phyloP scores from a whole-genome alignment of 495 filamentous ascomycete species.

The Penicillium mononematosum region DNA sequence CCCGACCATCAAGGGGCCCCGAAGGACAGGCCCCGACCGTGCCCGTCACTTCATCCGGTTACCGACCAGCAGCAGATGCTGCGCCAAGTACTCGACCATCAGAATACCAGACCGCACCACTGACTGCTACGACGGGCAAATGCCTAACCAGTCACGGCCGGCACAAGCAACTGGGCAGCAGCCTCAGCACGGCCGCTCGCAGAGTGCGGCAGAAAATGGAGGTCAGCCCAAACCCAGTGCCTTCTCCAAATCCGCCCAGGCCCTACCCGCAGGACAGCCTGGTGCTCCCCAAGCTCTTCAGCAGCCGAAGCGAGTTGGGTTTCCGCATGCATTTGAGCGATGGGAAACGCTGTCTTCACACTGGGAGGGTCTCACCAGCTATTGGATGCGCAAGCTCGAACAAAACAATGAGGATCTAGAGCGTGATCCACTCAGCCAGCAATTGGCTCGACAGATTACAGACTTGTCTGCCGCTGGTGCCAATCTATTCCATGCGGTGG shows the following conservation, averaged over 20 bases:
- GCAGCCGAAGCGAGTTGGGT: slow-evolving; percentile 50
- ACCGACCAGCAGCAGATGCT: slow-evolving; percentile 13
- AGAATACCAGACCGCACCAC: slow-evolving; percentile 21
- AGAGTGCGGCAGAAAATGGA: slow-evolving; percentile 29
- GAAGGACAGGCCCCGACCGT: slow-evolving; percentile 24
- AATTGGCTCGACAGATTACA: slow-evolving; percentile 89
- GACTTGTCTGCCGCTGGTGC: slow-evolving; percentile 95
- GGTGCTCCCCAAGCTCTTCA: slow-evolving; percentile 39
- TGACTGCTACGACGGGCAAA: slow-evolving; percentile 5
- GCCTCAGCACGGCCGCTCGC: slow-evolving; percentile 28
- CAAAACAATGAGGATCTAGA: slow-evolving; percentile 82
- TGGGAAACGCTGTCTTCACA: slow-evolving; percentile 97
- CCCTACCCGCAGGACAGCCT: slow-evolving; percentile 29
- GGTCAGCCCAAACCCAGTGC: slow-evolving; percentile 15
- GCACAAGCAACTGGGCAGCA: slow-evolving; percentile 30
- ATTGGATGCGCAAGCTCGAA: slow-evolving; percentile 92
- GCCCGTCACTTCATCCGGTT: slow-evolving; percentile 14
- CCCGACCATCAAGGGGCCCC: slow-evolving; percentile 27
- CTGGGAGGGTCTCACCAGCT: slow-evolving; percentile 96
- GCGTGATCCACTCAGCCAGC: slow-evolving; percentile 76
- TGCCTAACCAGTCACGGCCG: slow-evolving; percentile 20
- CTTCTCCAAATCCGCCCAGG: slow-evolving; percentile 28
- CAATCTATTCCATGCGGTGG: slow-evolving; percentile 96
- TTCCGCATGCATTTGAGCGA: slow-evolving; percentile 95
- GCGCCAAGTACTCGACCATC: slow-evolving; percentile 13